Base-by-base conservation (phyloP, 225 moss, liverwort and hornwort genomes). In the Antitrichia curtipendula region DNA sequence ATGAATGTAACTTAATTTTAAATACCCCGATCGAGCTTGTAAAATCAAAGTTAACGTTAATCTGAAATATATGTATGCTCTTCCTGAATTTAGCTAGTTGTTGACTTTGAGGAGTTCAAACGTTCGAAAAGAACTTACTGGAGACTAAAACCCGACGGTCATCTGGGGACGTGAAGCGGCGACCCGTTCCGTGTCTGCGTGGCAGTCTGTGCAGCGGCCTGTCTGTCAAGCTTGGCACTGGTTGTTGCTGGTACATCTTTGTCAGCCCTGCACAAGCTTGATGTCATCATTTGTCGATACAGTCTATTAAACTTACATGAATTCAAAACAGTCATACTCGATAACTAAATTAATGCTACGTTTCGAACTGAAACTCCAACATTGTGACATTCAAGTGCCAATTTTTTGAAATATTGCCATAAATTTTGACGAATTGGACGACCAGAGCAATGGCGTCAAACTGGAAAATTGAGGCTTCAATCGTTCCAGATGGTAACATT, bases 61-160 rank as follows among this genome's bases (percentile, higher is more conserved):
- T 54, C n/a, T 24, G 53, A 78, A 78, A 9, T 57, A 25, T 6
- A 38, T 27, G 27, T n/a, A 21, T 13, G 20, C 9, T 43, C 43
- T 80, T 60, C 59, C 80, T 60, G 60, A 31, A 41, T 84, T 23
- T 34, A 34, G 45, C 6, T 25, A 41, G 71, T 5, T 41, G 23
- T 41, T 21, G 71, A 57, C 75, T 65, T 64, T 38, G 31, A 60
- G 59, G 40, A 9, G 77, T 45, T n/a, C 20, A 45, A 58, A 9
- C 10, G 38, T 80, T 29, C 18, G 54, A 56, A 77, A 57, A 47
- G 71, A 20, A 74, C 89, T 91, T 82, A 91, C 91, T 85, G 7
- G 89, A 75, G 87, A 89, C 89, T 57, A 91, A 57, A 70, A 84
- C 72, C 20, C 87, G 86, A 18, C 84, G 91, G 47, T 65, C 61